A percentile compares a stretch with the other conserved stretches of the same genome.
phyloP scores from a whole-genome alignment of 75 land plant species.

The Pinus taeda region DNA sequence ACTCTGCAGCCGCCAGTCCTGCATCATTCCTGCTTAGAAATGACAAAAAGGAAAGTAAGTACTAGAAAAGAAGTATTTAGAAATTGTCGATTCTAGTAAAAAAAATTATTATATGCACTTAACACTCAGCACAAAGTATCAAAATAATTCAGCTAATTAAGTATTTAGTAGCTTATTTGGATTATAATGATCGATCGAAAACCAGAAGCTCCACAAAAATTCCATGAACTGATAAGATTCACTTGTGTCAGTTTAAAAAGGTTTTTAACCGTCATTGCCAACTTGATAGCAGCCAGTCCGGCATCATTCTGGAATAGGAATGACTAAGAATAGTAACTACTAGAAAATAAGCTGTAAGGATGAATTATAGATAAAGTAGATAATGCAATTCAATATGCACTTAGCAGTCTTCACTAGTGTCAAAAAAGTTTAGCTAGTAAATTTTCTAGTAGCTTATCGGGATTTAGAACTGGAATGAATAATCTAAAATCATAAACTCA shows the following conservation, averaged over 20 bases:
- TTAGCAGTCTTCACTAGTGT: neutral
- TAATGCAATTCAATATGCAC: neutral
- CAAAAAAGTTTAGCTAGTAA: neutral
- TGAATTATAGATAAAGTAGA: neutral
- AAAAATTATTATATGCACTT: neutral
- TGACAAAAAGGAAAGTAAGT: slow-evolving; percentile 1
- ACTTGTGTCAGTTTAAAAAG: too few relatives aligned
- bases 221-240: too few relatives aligned
- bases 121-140: neutral
- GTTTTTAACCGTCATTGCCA: slow-evolving; percentile 62
- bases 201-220: too few relatives aligned
- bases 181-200: too few relatives aligned
- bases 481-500: too few relatives aligned
- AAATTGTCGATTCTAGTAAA: neutral
- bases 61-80: neutral
- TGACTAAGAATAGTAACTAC: neutral
- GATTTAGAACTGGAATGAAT: too few relatives aligned
- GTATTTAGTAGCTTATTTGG: neutral
- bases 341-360: neutral
- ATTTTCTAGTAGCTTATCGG: neutral
- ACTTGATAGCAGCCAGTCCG: slow-evolving; percentile 91
- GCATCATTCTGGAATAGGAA: slow-evolving; percentile 77
- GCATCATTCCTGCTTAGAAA: slow-evolving; percentile 79
- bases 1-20: slow-evolving; percentile 94
- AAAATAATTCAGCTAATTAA: neutral